These are phyloP conservation scores for Apiospora marii DNA, from an alignment of 2,329 filamentous ascomycete species.

Conservation along the genomic window DNA sequence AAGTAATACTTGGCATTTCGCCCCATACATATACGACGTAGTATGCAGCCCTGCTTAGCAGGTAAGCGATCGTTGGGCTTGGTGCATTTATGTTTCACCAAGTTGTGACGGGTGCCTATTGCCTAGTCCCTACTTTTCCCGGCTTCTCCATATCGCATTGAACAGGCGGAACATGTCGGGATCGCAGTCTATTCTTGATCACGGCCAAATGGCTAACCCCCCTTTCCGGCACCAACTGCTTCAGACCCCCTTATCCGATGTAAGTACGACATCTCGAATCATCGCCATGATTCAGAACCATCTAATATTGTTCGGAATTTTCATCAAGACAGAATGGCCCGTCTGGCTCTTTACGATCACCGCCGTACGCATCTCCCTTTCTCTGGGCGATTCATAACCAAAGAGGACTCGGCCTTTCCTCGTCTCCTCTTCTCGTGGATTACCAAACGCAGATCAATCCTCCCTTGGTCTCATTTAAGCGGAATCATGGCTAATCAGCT, in stretches of 20 bases:
- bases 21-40: no score
- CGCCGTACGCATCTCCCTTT: not conserved
- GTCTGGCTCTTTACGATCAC: not conserved
- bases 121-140: not conserved
- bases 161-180: constrained; percentile 11
- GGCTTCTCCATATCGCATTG: not conserved
- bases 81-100: not conserved
- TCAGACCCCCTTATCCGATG: constrained; percentile 5
- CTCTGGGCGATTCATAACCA: not conserved
- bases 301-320: not conserved
- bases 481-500: constrained; percentile 65
- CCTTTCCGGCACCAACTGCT: not conserved
- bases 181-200: constrained; percentile 5
- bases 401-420: not conserved
- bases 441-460: not conserved
- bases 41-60: constrained; percentile 11
- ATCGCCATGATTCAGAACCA: not conserved
- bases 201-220: constrained; percentile 1
- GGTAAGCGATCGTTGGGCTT: not conserved
- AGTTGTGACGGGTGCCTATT: not conserved
- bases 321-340: not conserved
- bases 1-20: not conserved
- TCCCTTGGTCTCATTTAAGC: constrained; percentile 30
- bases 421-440: not conserved
- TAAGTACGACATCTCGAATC: not conserved